These are phyloP conservation scores for Nitzschia sp. DNA, from an alignment of 108 stramenopile genomes.

Conservation along the genomic window DNA sequence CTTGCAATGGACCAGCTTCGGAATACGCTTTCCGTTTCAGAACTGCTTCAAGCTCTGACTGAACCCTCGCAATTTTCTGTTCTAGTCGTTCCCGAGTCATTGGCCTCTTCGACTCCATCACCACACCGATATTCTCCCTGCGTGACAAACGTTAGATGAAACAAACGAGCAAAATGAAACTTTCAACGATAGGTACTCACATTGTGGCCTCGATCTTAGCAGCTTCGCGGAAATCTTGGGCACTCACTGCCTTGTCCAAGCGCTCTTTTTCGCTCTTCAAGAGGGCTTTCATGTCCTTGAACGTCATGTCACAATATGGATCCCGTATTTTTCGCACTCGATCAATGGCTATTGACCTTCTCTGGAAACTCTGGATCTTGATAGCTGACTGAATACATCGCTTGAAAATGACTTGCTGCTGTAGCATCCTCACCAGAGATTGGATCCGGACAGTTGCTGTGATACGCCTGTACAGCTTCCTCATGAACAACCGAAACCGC, in stretches of 20 bases:
- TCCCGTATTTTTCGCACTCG: constrained; percentile 55
- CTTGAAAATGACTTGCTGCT: constrained; percentile 31
- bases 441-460: constrained; percentile 56
- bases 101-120: constrained; percentile 67
- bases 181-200: constrained; percentile 38
- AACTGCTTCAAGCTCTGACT: constrained; percentile 62
- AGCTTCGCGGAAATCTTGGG: constrained; percentile 68
- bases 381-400: constrained; percentile 26
- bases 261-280: constrained; percentile 42
- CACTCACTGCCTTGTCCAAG: constrained; percentile 66
- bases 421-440: constrained; percentile 49
- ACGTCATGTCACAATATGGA: constrained; percentile 70
- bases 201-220: constrained; percentile 66
- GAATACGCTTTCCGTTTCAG: constrained; percentile 63
- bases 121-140: constrained; percentile 55
- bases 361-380: constrained; percentile 59
- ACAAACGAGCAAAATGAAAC: not conserved
- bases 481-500: constrained; percentile 57
- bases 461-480: constrained; percentile 38
- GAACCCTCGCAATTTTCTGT: constrained; percentile 54
- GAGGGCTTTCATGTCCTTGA: constrained; percentile 63
- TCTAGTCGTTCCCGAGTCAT: constrained; percentile 74
- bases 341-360: constrained; percentile 45
- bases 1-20: constrained; percentile 76
- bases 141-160: not conserved